Evolutionary conservation across 139 green algal genomes (phyloP).

Genomic region (Pleodorina starrii): DNA sequence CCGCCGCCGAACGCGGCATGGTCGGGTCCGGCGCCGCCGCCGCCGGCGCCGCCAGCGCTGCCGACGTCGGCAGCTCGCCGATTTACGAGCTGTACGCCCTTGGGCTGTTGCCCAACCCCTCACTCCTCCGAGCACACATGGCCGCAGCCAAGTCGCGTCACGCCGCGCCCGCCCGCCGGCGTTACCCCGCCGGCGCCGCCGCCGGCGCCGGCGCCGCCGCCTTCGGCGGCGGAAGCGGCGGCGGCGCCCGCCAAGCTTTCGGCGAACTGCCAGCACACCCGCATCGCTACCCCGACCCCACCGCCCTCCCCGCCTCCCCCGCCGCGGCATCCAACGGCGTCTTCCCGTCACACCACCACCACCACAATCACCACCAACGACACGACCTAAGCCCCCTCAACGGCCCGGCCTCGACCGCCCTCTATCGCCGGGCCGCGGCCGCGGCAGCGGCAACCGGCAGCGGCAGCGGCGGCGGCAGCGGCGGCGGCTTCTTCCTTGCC

Average conservation of each 20-base stretch:
- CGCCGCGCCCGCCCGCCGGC: not conserved
- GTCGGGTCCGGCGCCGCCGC: not conserved
- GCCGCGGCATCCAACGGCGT: not conserved
- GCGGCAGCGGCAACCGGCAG: not conserved
- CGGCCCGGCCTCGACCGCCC: not conserved
- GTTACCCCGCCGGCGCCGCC: not conserved
- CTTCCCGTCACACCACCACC: not conserved
- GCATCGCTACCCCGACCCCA: not conserved
- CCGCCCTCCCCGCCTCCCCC: not conserved
- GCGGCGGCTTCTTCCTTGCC: too few relatives aligned
- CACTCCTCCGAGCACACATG: constrained; percentile 1
- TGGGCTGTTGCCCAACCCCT: constrained; percentile 37
- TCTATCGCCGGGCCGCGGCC: not conserved
- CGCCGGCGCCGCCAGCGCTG: not conserved
- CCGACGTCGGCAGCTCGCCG: not conserved
- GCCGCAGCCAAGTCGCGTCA: not conserved
- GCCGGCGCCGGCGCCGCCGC: too few relatives aligned
- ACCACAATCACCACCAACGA: too few relatives aligned
- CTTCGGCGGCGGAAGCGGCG: too few relatives aligned
- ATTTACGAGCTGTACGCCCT: constrained; percentile 15
- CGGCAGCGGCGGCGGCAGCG: too few relatives aligned
- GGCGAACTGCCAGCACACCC: not conserved
- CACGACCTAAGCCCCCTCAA: too few relatives aligned
- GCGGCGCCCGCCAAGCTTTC: too few relatives aligned
- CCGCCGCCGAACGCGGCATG: not conserved